Evolutionary conservation across 1,284 basidiomycete species (phyloP).

Genomic region (Cryptococcus sp.): DNA sequence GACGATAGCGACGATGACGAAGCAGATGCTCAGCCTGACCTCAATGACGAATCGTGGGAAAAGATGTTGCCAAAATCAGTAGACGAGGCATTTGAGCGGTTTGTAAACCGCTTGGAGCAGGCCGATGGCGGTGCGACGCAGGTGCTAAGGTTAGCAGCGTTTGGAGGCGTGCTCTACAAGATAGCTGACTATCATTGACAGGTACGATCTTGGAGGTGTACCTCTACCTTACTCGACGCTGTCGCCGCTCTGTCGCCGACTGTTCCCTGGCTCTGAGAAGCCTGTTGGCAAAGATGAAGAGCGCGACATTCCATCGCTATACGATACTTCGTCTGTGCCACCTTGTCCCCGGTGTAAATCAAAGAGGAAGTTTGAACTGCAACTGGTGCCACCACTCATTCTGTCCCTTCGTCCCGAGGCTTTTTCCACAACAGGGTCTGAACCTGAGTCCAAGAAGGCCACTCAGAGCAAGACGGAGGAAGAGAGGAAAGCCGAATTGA

Average conservation of each 20-base stretch:
- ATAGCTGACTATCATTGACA: slow-evolving; percentile 8
- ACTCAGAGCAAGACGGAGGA: slow-evolving; percentile 34
- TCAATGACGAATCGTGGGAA: slow-evolving; percentile 43
- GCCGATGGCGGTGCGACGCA: slow-evolving; percentile 48
- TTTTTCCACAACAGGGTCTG: slow-evolving; percentile 29
- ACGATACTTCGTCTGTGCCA: slow-evolving; percentile 36
- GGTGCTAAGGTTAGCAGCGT: slow-evolving; percentile 44
- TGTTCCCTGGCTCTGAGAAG: slow-evolving; percentile 45
- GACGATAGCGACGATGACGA: slow-evolving; percentile 36
- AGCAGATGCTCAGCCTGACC: slow-evolving; percentile 33
- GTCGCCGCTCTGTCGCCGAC: slow-evolving; percentile 44
- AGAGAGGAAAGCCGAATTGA: slow-evolving; percentile 45
- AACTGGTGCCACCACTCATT: slow-evolving; percentile 52
- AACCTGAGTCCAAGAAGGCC: slow-evolving; percentile 11
- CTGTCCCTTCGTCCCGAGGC: slow-evolving; percentile 38
- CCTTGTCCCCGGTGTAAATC: slow-evolving; percentile 42
- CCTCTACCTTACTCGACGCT: slow-evolving; percentile 50
- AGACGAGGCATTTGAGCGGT: slow-evolving; percentile 53
- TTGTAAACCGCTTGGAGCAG: slow-evolving; percentile 41
- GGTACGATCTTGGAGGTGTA: slow-evolving; percentile 51
- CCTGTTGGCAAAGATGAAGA: slow-evolving; percentile 45
- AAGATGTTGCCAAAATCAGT: slow-evolving; percentile 45
- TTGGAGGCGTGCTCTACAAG: background rate
- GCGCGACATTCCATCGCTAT: slow-evolving; percentile 33
- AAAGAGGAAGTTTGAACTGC: slow-evolving; percentile 50